Percentiles rank a stretch among this genome's conserved stretches.
Evolutionary conservation across 2,329 filamentous ascomycete species (phyloP).

Genomic region (Ampelomyces quisqualis): DNA sequence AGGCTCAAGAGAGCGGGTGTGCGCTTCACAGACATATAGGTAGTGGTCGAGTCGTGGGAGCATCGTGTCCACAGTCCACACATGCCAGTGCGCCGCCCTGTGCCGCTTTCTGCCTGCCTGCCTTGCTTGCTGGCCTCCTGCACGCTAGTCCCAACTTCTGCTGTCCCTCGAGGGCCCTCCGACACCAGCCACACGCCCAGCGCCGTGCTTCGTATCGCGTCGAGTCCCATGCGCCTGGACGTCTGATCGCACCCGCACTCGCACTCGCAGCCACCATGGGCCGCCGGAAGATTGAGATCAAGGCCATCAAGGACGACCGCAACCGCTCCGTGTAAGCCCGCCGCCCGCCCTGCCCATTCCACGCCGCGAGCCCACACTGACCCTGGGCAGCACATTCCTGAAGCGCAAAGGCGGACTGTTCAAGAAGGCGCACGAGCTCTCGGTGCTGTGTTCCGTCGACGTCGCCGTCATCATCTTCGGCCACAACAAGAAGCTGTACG

Average conservation of each 20-base stretch:
- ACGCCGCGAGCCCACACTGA: slow-evolving; percentile 26
- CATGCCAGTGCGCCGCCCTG: slow-evolving; percentile 19
- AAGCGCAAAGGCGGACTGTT: slow-evolving; percentile 98
- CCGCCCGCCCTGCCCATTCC: slow-evolving; percentile 5
- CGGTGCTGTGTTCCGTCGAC: slow-evolving; percentile 95
- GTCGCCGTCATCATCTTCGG: slow-evolving; percentile 98
- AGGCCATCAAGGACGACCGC: slow-evolving; percentile 97
- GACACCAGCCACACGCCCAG: slow-evolving; percentile 20
- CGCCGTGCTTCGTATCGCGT: slow-evolving; percentile 14
- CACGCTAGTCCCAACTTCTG: slow-evolving; percentile 28
- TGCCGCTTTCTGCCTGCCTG: slow-evolving; percentile 16
- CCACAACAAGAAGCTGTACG: slow-evolving; percentile 98
- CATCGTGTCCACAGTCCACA: slow-evolving; percentile 2
- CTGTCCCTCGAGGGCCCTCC: slow-evolving; percentile 25
- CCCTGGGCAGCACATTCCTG: slow-evolving; percentile 76
- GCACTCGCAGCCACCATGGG: slow-evolving; percentile 64
- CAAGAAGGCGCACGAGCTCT: slow-evolving; percentile 99
- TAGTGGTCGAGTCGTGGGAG: slow-evolving; percentile 15
- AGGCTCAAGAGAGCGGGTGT: slow-evolving; percentile 29
- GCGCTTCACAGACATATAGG: slow-evolving; percentile 32
- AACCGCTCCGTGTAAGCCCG: slow-evolving; percentile 90
- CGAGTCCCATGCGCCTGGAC: slow-evolving; percentile 31
- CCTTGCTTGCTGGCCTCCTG: slow-evolving; percentile 27
- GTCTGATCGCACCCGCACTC: too few relatives aligned
- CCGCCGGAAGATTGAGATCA: slow-evolving; percentile 99